Percentiles rank a stretch among this genome's conserved stretches.
Evolutionary conservation across 75 land plant species (phyloP).

Genomic region (Pseudotsuga menziesii): DNA sequence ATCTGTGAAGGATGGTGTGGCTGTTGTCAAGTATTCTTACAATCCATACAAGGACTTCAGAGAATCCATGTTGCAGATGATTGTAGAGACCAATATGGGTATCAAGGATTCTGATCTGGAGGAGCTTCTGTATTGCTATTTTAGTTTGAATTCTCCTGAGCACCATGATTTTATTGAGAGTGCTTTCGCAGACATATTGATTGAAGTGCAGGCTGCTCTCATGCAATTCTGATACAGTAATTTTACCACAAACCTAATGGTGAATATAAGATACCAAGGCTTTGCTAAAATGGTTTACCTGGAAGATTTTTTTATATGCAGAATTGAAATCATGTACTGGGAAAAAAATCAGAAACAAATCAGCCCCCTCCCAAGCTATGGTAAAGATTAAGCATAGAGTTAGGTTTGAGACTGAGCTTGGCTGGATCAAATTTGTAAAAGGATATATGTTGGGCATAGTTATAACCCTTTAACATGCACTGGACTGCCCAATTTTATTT

Average conservation of each 20-base stretch:
- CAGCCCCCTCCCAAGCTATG: too few species aligned
- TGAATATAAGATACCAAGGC: not conserved
- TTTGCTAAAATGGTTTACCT: not conserved
- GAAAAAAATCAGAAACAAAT: too few species aligned
- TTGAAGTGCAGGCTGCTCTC: not conserved
- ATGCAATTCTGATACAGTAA: not conserved
- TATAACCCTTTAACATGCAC: too few species aligned
- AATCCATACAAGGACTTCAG: conserved; percentile 17
- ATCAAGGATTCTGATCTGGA: not conserved
- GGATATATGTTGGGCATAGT: too few species aligned
- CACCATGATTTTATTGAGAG: conserved; percentile 18
- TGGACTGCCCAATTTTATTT: too few species aligned
- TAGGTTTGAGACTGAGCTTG: too few species aligned
- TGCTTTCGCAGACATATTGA: conserved; percentile 22
- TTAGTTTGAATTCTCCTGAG: conserved; percentile 25
- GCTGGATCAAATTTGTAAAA: too few species aligned
- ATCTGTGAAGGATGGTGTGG: not conserved
- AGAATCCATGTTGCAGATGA: conserved; percentile 17
- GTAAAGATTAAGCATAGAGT: too few species aligned
- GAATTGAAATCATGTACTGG: not conserved
- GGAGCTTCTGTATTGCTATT: conserved; percentile 20
- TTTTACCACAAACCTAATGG: too few species aligned
- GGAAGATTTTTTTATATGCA: not conserved
- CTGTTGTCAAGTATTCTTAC: conserved; percentile 11
- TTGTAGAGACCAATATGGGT: not conserved